Percentiles rank a stretch among this genome's conserved stretches.
Conservation (phyloP, 192 early-diverging fungal genomes). For the Hyaloraphidium curvatum region DNA sequence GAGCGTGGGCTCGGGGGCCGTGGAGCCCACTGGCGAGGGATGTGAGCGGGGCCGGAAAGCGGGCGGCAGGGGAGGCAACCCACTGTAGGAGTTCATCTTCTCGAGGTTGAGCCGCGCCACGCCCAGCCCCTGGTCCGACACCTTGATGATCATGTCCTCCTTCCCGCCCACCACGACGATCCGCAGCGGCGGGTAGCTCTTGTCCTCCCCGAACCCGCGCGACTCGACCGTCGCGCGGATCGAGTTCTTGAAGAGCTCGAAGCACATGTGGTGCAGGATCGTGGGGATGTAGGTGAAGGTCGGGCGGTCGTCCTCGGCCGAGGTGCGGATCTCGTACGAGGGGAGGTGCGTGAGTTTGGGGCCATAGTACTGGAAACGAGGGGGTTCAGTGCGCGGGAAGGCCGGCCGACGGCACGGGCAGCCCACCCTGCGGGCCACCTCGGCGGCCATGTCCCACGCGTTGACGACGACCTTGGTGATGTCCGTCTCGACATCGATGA, state of each 20-base stretch:
- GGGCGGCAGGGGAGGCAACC: not conserved
- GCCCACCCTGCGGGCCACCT: not conserved
- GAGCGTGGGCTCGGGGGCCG: not conserved
- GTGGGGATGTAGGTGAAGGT: constrained; percentile 4
- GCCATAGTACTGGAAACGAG: not conserved
- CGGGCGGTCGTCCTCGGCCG: not conserved
- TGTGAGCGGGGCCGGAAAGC: not conserved
- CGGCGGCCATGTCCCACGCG: not conserved
- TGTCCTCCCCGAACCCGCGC: constrained; percentile 51
- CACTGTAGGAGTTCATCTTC: constrained; percentile 1
- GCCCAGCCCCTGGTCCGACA: constrained; percentile 88
- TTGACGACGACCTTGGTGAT: not conserved
- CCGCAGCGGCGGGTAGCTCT: constrained; percentile 83
- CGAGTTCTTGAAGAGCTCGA: constrained; percentile 94
- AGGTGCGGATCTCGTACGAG: not conserved
- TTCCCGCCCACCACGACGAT: constrained; percentile 43
- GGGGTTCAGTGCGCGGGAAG: not conserved
- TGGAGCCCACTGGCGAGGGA: not conserved
- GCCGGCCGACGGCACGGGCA: not conserved
- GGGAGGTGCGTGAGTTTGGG: not conserved
- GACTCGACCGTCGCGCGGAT: constrained; percentile 86
- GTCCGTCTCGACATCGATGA: not conserved
- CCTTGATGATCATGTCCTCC: constrained; percentile 90
- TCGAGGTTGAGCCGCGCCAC: constrained; percentile 35
- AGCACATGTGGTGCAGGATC: constrained; percentile 34